Conservation (phyloP, 2,329 filamentous ascomycete species). For the Penicillium digitatum region DNA sequence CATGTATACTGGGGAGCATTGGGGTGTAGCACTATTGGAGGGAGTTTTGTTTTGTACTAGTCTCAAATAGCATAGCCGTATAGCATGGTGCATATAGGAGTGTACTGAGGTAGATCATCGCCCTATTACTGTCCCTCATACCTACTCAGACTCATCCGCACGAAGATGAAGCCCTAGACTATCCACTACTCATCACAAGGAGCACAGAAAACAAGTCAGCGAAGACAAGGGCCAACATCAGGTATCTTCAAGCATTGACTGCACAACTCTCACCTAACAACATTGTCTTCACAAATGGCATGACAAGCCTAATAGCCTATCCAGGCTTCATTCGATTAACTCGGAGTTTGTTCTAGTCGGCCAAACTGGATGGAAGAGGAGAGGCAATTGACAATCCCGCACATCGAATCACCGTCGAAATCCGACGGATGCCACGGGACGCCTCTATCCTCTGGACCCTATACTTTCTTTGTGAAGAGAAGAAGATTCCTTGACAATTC, state of each 20-base stretch:
- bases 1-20: conserved; percentile 3
- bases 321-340: no score
- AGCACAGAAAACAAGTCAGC: not conserved
- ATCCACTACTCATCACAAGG: not conserved
- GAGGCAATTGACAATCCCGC: no score
- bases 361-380: no score
- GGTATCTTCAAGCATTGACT: not conserved
- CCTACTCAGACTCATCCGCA: no score
- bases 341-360: no score
- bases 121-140: not conserved
- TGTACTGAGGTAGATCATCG: not conserved
- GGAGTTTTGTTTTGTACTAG: not conserved
- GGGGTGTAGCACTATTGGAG: not conserved
- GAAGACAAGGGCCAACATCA: not conserved
- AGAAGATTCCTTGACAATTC: no score
- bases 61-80: not conserved
- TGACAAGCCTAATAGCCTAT: no score
- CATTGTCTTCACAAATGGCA: no score
- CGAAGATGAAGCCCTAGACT: not conserved
- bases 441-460: no score
- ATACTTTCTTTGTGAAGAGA: no score
- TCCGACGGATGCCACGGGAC: no score
- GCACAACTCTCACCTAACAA: not conserved
- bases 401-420: no score
- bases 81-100: not conserved